Evolutionary conservation across 2,329 filamentous ascomycete species (phyloP), one percentile per base, ranked within the genome.

Genomic region (Coniochaeta pulveracea): DNA sequence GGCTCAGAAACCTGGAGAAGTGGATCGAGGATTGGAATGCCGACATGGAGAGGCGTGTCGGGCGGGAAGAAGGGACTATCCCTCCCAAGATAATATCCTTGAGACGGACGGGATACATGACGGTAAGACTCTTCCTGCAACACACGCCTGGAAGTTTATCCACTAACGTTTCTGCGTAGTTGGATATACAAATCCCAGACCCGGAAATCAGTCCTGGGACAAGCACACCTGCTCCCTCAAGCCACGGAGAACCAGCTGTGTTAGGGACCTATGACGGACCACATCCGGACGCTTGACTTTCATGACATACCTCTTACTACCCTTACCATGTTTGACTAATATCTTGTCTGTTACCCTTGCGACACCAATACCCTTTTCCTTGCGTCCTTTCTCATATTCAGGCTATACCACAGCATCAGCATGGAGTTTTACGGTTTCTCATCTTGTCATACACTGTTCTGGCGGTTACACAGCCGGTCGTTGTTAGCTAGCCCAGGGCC

Each of bases 21-120:
- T 94, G 84, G 76, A 71, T 98, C 34, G 82, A 93, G 42, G 69
- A 76, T 38, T 95, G 89, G 88, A 98, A 98, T 52, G 51, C 54
- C 7, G 73, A 84, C 40, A 73, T 77, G 66, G 73, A 75, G 47
- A 70, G 68, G 51, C 60, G 63, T 4, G 47, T 60, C 34, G 60
- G 63, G 15, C 60, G 61, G 4, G 70, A 72, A 14, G 70, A 72
- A 19, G 57, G 60, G 19, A 55, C 56, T 16, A 55, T 63, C 28
- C 59, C 68, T 17, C 85, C 89, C 15, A 80, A 71, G 52, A 75
- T 95, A 34, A 76, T 94, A 43, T 72, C 82, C 24, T 58, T 94
- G 44, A 72, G 86, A 47, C 71, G 78, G 47, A 93, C 88, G 24
- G 89, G 84, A 2, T 95, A 94, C 55, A 79, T 94, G 76, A 86